Conservation (phyloP, 352 stramenopile genomes). For the Pythium volutum region DNA sequence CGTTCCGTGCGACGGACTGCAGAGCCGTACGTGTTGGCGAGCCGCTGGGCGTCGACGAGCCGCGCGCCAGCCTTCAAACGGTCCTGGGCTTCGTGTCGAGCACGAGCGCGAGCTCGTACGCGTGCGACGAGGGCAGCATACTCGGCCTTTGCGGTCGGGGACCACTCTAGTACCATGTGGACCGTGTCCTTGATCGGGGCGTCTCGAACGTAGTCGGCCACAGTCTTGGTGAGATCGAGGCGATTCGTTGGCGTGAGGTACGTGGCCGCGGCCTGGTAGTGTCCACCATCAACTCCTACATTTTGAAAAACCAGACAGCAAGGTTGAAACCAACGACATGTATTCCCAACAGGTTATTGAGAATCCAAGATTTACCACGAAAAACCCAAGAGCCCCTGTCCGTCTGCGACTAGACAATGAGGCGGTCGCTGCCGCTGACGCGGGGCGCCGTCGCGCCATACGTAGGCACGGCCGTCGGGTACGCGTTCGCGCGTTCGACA, state of each 20-base stretch:
- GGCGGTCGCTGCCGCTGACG: not conserved
- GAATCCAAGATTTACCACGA: not conserved
- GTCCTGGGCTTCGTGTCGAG: not conserved
- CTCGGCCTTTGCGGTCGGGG: not conserved
- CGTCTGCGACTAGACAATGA: constrained; percentile 5
- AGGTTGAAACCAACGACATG: not conserved
- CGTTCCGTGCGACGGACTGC: no score
- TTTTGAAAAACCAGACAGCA: no score
- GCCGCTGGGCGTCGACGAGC: not conserved
- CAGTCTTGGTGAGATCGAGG: constrained; percentile 1
- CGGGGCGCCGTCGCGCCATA: constrained; percentile 34
- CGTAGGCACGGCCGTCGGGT: constrained; percentile 14
- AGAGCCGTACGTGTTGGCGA: not conserved
- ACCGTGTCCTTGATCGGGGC: not conserved
- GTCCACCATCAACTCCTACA: no score
- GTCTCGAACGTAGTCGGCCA: not conserved
- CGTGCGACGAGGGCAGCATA: not conserved
- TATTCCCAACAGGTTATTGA: not conserved
- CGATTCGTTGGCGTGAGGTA: not conserved
- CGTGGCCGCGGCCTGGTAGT: not conserved
- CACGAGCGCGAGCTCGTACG: not conserved
- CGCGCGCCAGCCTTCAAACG: no score
- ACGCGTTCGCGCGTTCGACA: constrained; percentile 32
- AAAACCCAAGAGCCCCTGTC: not conserved
- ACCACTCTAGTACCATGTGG: constrained; percentile 4